A percentile compares a stretch with the other conserved stretches of the same genome.
Evolutionary conservation across 106 monocot species (phyloP).

Genomic region (Alisma plantagoaquatica): DNA sequence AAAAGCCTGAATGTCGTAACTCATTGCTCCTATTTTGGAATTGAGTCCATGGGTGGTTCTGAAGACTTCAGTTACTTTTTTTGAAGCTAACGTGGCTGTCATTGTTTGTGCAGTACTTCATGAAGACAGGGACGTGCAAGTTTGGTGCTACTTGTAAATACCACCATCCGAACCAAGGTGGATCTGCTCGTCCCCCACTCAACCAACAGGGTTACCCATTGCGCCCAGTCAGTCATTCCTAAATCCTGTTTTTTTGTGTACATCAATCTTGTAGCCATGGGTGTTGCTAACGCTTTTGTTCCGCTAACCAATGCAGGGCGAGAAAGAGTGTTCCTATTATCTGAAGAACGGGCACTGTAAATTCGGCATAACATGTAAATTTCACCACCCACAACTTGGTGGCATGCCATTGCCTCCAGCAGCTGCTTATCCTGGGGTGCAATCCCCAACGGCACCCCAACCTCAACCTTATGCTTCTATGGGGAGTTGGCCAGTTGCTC

Average conservation of each 20-base stretch:
- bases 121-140: slow-evolving; percentile 92
- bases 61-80: no score
- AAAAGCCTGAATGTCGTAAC: no score
- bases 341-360: slow-evolving; percentile 75
- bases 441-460: slow-evolving; percentile 36
- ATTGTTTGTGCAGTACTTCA: slow-evolving; percentile 46
- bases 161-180: slow-evolving; percentile 73
- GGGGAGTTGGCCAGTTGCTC: slow-evolving; percentile 43
- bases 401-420: slow-evolving; percentile 29
- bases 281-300: no score
- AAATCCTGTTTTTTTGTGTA: not conserved
- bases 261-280: no score
- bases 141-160: slow-evolving; percentile 94
- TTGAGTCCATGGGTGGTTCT: no score
- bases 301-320: slow-evolving; percentile 44
- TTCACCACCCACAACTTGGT: slow-evolving; percentile 65
- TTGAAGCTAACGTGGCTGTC: no score
- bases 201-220: slow-evolving; percentile 68
- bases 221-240: slow-evolving; percentile 44
- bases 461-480: slow-evolving; percentile 34
- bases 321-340: slow-evolving; percentile 82
- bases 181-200: slow-evolving; percentile 27
- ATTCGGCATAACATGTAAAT: slow-evolving; percentile 88
- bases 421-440: slow-evolving; percentile 52
- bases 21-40: no score